Base-by-base conservation (phyloP, 139 green algal genomes). In the Ettlia oleoabundans region DNA sequence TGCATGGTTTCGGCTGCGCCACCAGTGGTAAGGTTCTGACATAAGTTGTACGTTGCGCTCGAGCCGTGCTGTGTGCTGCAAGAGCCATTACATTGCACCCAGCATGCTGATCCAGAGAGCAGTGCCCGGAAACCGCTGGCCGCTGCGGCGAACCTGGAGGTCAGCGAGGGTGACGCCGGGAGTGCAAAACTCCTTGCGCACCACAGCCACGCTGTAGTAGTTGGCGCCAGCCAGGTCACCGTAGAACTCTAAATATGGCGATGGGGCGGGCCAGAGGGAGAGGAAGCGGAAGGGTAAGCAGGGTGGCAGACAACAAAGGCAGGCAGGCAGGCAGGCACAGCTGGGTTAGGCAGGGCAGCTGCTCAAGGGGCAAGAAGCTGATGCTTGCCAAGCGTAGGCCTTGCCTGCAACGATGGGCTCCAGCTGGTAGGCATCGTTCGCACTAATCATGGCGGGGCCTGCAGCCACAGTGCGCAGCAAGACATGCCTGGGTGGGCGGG, bases 201-300 rank as follows among this genome's bases (percentile, higher is more conserved):
- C 71, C 4, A 78, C 71, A 7, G 51, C 51, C 47, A 78, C 71
- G 24, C 21, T 38, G 33, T 78, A 78, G 47, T 78, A 78, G 22
- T 55, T 41, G 32, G 47, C 47, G 8, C 47, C 51, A 1, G 9
- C 32, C 32, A 66, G 47, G 32, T 35, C 47, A 21, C 47, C 71
- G 22, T 78, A 78, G 47, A 32, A 67, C 47, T 78, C 51, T 65
- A 42, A 13, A 38, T 2, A 13, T 26, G 8, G 26, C 0, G 22
- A n/a, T n/a, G 55, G 18, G 47, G 10, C 13, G 13, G 10, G 47
- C 47, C 47, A 24, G 47, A 10, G 15, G 47, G 47, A 24, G 47
- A 58, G 47, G 13, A 58, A 58, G 15, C 13, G 47, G 47, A 15
- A 15, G 47, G 47, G 47, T 58, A 58, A 58, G 47, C 47, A 58